Percentiles rank a stretch among this genome's conserved stretches.
These are phyloP conservation scores for Hanseniaspora mollemarum DNA, from an alignment of 805 yeast genomes.

Conservation along the genomic window DNA sequence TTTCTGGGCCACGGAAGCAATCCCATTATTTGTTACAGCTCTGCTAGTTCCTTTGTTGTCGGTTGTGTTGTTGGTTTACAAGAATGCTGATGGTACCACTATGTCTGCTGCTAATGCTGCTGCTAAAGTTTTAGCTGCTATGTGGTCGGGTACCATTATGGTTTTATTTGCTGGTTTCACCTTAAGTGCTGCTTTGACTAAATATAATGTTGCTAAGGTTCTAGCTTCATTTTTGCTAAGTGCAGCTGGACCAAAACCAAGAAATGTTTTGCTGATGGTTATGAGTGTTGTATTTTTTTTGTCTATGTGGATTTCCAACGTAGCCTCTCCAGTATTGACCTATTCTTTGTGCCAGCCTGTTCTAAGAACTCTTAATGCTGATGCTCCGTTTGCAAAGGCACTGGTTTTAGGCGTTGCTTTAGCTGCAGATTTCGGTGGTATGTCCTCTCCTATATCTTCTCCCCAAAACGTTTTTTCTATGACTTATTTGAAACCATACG, in stretches of 20 bases:
- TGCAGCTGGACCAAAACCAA: slow-evolving; percentile 72
- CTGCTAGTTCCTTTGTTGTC: slow-evolving; percentile 68
- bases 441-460: slow-evolving; percentile 92
- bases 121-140: slow-evolving; percentile 56
- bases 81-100: slow-evolving; percentile 40
- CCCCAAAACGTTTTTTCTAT: slow-evolving; percentile 92
- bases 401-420: slow-evolving; percentile 82
- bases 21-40: slow-evolving; percentile 88
- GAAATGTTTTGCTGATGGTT: slow-evolving; percentile 59
- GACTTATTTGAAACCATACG: slow-evolving; percentile 60
- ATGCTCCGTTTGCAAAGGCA: slow-evolving; percentile 72
- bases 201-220: slow-evolving; percentile 79
- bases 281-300: slow-evolving; percentile 78
- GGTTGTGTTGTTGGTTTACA: slow-evolving; percentile 56
- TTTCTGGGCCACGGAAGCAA: slow-evolving; percentile 90
- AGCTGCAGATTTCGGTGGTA: slow-evolving; percentile 87
- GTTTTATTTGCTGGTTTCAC: slow-evolving; percentile 85
- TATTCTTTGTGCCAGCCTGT: slow-evolving; percentile 80
- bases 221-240: slow-evolving; percentile 74
- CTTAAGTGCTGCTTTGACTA: slow-evolving; percentile 83
- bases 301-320: slow-evolving; percentile 93
- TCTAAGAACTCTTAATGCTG: slow-evolving; percentile 62
- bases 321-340: slow-evolving; percentile 90
- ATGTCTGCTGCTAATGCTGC: slow-evolving; percentile 57
- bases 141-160: slow-evolving; percentile 95